Evolutionary conservation across 257 asterid species (phyloP).

Genomic region (Solanum etuberosum): DNA sequence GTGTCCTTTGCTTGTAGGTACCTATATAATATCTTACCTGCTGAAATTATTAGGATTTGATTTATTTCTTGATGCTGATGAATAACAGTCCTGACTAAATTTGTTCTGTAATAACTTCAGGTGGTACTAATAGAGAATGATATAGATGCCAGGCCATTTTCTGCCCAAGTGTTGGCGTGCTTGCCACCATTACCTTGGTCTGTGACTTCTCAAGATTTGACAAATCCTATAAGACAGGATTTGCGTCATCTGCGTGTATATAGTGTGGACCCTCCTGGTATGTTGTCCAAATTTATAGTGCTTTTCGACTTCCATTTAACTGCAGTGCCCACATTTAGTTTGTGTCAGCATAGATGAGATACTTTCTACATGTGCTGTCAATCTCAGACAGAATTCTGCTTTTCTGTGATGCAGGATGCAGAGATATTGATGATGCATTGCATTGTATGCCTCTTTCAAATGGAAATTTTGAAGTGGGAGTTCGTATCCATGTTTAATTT

Average conservation of each 20-base stretch:
- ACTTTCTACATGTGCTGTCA: neutral
- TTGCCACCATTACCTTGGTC: constrained; percentile 97
- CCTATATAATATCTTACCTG: neutral
- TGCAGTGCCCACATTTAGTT: neutral
- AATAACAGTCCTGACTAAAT: neutral
- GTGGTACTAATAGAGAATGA: constrained; percentile 93
- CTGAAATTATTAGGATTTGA: neutral
- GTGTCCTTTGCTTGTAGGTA: neutral
- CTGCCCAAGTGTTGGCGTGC: constrained; percentile 94
- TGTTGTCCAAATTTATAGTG: constrained; percentile 1
- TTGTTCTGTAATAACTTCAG: constrained; percentile 25
- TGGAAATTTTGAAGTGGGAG: constrained; percentile 98
- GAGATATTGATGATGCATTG: constrained; percentile 96
- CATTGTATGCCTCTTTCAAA: constrained; percentile 80
- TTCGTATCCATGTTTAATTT: constrained; percentile 64
- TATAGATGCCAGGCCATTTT: constrained; percentile 89
- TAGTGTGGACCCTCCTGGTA: constrained; percentile 99
- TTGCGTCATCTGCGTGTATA: constrained; percentile 79
- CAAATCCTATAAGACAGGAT: constrained; percentile 77
- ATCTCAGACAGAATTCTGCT: neutral
- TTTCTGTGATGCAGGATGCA: constrained; percentile 66
- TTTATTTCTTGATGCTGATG: neutral
- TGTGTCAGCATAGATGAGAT: neutral
- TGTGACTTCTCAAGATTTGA: constrained; percentile 66
- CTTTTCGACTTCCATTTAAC: neutral